Evolutionary conservation across 768 basidiomycete species (phyloP).

Genomic region (Podaxis rugospora): DNA sequence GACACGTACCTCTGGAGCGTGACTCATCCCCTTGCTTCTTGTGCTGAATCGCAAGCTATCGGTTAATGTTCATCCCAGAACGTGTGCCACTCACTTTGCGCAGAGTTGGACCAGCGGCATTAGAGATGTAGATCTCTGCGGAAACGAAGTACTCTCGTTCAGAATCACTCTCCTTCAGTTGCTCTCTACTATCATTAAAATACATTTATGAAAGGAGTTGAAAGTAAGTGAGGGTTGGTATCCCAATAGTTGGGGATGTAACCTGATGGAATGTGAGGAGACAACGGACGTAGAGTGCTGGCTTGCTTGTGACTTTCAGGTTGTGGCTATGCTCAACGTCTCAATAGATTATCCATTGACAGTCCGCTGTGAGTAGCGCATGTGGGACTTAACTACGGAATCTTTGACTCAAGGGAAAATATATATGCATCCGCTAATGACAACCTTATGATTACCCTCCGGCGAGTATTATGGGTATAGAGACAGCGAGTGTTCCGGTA

Average conservation of each 20-base stretch:
- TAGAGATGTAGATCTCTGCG: constrained; percentile 59
- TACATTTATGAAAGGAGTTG: neutral
- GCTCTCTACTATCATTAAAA: constrained; percentile 2
- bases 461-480: constrained; percentile 11
- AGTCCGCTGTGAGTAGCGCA: neutral
- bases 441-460: constrained; percentile 10
- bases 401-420: constrained; percentile 15
- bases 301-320: too few relatives aligned
- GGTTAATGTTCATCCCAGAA: neutral
- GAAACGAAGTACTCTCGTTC: constrained; percentile 53
- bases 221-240: neutral
- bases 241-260: neutral
- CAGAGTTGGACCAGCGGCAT: constrained; percentile 41
- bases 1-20: constrained; percentile 4
- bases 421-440: constrained; percentile 1
- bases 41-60: neutral
- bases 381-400: neutral
- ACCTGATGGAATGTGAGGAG: neutral
- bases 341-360: too few relatives aligned
- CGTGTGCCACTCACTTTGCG: constrained; percentile 48
- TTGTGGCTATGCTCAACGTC: constrained; percentile 9
- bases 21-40: constrained; percentile 9
- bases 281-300: neutral
- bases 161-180: constrained; percentile 12
- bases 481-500: neutral